These are phyloP conservation scores for Diutina siamensis DNA, from an alignment of 1,139 yeast genomes.

Conservation along the genomic window DNA sequence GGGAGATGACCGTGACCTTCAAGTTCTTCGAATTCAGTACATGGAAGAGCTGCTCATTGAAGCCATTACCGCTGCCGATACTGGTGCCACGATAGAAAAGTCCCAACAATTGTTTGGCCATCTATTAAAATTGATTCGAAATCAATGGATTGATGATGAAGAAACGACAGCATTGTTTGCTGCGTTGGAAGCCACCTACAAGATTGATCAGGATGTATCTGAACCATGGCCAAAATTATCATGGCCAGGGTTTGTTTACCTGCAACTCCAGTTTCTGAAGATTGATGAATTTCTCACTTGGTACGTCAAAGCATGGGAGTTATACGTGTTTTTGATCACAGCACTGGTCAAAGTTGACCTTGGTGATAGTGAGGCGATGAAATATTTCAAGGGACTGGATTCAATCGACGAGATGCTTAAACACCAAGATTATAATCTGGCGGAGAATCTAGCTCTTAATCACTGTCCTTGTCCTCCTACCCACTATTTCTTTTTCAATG, in stretches of 20 bases:
- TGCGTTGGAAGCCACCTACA: neutral
- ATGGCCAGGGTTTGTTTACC: constrained; percentile 4
- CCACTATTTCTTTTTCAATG: neutral
- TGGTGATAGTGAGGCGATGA: neutral
- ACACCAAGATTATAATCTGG: neutral
- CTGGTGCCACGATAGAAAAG: neutral
- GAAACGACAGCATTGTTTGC: neutral
- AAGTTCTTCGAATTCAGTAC: neutral
- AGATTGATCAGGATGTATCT: neutral
- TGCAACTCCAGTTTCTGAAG: neutral
- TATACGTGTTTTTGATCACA: too few relatives aligned
- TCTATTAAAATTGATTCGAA: neutral
- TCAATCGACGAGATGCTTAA: neutral
- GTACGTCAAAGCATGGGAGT: neutral
- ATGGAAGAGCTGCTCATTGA: neutral
- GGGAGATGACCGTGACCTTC: neutral
- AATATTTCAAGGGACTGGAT: neutral
- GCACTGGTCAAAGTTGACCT: too few relatives aligned
- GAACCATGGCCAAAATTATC: constrained; percentile 5
- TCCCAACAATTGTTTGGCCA: neutral
- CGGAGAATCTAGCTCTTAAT: neutral
- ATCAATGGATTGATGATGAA: neutral
- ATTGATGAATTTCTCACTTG: neutral
- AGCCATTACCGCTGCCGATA: neutral
- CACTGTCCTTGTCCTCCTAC: neutral